phyloP scores from a whole-genome alignment of 23 red algal species.

The Gracilaria caudata region DNA sequence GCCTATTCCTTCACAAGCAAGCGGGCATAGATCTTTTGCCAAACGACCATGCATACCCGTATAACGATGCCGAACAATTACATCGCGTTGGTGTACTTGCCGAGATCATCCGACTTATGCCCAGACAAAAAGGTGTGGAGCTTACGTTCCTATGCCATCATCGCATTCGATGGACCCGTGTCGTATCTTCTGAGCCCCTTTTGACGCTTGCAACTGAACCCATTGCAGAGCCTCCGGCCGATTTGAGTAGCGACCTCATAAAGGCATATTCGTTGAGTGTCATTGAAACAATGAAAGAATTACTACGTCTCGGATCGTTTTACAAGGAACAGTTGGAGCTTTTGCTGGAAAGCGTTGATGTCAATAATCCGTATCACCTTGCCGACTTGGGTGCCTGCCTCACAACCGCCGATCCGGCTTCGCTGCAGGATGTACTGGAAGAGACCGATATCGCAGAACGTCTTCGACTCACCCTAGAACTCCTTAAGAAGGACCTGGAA shows the following conservation, averaged over 20 bases:
- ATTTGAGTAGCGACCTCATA: slow-evolving; percentile 76
- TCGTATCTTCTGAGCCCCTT: slow-evolving; percentile 70
- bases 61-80: slow-evolving; percentile 71
- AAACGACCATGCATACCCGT: slow-evolving; percentile 38
- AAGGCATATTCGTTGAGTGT: slow-evolving; percentile 89
- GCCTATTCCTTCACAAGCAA: slow-evolving; percentile 88
- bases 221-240: slow-evolving; percentile 75
- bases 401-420: slow-evolving; percentile 88
- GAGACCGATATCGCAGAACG: slow-evolving; percentile 85
- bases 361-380: slow-evolving; percentile 94
- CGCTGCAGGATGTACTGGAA: slow-evolving; percentile 93
- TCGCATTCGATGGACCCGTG: slow-evolving; percentile 79
- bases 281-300: slow-evolving; percentile 90
- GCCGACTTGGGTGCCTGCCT: slow-evolving; percentile 97
- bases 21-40: slow-evolving; percentile 70
- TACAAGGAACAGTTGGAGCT: slow-evolving; percentile 98
- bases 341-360: slow-evolving; percentile 85
- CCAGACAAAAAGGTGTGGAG: slow-evolving; percentile 90
- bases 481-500: slow-evolving; percentile 93
- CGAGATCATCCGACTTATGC: slow-evolving; percentile 85
- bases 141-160: slow-evolving; percentile 96
- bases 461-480: slow-evolving; percentile 79
- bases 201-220: slow-evolving; percentile 84
- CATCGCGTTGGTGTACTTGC: slow-evolving; percentile 91
- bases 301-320: slow-evolving; percentile 82